phyloP scores from a whole-genome alignment of 768 basidiomycete species.

The Suillus clintonianus region DNA sequence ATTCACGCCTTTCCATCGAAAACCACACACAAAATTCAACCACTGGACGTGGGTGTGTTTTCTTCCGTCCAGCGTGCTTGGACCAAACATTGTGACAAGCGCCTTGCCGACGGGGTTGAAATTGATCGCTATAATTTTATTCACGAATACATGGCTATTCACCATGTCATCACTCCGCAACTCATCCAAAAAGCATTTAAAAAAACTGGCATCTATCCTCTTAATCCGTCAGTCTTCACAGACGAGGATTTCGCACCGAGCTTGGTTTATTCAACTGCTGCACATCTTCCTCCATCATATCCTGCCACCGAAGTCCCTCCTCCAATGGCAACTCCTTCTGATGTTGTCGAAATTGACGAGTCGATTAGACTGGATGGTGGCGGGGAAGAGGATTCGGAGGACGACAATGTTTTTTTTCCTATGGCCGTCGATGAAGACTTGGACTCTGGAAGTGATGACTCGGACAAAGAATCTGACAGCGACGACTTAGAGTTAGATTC shows the following conservation, averaged over 20 bases:
- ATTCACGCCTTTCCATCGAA: constrained; percentile 41
- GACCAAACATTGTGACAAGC: constrained; percentile 23
- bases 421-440: no score
- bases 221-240: constrained; percentile 29
- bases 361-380: background rate
- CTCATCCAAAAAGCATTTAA: constrained; percentile 31
- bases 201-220: constrained; percentile 33
- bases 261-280: background rate
- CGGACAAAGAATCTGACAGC: no score
- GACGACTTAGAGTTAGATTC: background rate
- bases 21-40: constrained; percentile 43
- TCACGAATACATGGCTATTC: constrained; percentile 28
- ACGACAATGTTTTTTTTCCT: background rate
- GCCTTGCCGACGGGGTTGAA: constrained; percentile 6
- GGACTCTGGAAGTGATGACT: no score
- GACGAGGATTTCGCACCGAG: background rate
- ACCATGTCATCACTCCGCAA: constrained; percentile 21
- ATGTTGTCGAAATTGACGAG: background rate
- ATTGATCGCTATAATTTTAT: constrained; percentile 21
- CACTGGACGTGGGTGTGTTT: constrained; percentile 44
- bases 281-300: constrained; percentile 1
- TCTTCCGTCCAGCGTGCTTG: constrained; percentile 28
- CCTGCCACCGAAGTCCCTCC: background rate
- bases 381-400: background rate
- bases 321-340: background rate